Evolutionary conservation across 768 basidiomycete genomes (phyloP), one percentile per base, ranked within the genome.

Genomic region (Tricholomella constricta): DNA sequence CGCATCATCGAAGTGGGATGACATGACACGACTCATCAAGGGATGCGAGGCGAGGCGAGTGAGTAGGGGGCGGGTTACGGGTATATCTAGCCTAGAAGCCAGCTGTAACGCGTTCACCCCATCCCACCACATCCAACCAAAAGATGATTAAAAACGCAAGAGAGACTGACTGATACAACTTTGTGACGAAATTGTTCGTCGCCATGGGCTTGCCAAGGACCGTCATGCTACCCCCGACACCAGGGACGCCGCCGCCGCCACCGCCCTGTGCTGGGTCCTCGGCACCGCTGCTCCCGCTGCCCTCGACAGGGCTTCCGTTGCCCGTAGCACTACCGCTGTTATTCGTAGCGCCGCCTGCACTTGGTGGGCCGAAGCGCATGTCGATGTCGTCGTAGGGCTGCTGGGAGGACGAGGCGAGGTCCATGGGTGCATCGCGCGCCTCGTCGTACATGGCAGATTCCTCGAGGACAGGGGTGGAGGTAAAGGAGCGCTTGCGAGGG

Each of bases 171-270:
- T 90, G 88, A 70, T 91, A 93, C 17, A 93, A 76, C 77, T 94
- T 94, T 25, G 87, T 87, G 42, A 93, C 91, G 67, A 94, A 94
- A 64, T 93, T 93, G 63, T 91, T 92, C 29, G 78, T 80, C 15
- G 77, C 79, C 63, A 86, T 77, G 14, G 88, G 81, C 65, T 89
- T 91, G 54, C 83, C 81, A 20, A 88, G 75, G 43, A 81, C 64
- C 56, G 77, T 81, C 71, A 87, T 80, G n/a, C 70, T 72, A 10
- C 69, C 70, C 2, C 73, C 72, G 17, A 72, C 64, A 55, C 72
- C 73, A 54, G 64, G 65, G 42, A 71, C 70, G 14, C 70, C 58
- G 52, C 73, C 73, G 45, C 36, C 43, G 46, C 54, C 45, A 6
- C 53, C 52, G 26, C 45, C 34, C 10, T 52, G n/a, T 20, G 2